Evolutionary conservation across 345 rosid genomes (phyloP).

Genomic region (Jatropha curcas): DNA sequence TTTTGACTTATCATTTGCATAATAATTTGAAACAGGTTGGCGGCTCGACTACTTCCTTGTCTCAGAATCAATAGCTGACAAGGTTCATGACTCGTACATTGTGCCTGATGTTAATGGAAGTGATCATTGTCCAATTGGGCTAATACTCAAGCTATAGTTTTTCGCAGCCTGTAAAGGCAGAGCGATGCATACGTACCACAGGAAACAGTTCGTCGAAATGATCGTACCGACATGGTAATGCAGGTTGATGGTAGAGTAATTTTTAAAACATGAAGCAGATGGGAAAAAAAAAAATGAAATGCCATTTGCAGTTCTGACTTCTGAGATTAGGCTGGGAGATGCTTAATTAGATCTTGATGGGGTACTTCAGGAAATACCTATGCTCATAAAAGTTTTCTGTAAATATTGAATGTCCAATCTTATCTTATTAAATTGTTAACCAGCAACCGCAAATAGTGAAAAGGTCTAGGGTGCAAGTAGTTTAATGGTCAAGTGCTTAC

Average conservation of each 20-base stretch:
- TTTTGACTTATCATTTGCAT: too few species aligned
- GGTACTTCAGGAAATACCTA: not conserved
- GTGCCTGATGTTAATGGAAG: conserved; percentile 84
- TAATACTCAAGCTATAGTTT: conserved; percentile 60
- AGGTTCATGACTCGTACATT: conserved; percentile 83
- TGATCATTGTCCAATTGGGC: conserved; percentile 92
- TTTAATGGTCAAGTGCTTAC: too few species aligned
- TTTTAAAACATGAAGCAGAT: not conserved
- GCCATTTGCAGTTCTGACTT: not conserved
- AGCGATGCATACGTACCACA: not conserved
- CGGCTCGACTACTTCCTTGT: conserved; percentile 94
- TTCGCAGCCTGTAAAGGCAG: not conserved
- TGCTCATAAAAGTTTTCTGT: not conserved
- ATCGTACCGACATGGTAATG: not conserved
- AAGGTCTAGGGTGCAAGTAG: too few species aligned
- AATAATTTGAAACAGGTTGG: conserved; percentile 67
- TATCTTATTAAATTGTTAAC: not conserved
- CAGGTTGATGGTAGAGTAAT: not conserved
- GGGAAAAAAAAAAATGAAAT: not conserved
- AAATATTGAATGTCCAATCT: not conserved
- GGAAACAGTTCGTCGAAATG: not conserved
- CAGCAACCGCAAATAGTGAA: not conserved
- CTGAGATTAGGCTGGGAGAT: not conserved
- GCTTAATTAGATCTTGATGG: not conserved
- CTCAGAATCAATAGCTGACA: conserved; percentile 70